These are phyloP conservation scores for Globisporangium nunn DNA, from an alignment of 352 stramenopile genomes.

Conservation along the genomic window DNA sequence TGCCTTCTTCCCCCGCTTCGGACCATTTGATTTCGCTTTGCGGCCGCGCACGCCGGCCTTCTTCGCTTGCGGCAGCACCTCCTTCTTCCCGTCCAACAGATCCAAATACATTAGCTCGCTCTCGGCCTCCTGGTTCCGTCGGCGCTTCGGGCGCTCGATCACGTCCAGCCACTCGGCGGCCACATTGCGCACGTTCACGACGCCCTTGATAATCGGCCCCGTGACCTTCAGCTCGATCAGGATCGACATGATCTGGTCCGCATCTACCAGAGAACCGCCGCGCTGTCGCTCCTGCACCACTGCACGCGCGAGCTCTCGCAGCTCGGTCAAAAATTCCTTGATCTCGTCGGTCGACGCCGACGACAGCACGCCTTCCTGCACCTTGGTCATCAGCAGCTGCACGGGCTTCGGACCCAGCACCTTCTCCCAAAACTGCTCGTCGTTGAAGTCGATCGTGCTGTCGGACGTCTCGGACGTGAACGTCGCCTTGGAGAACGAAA, in stretches of 20 bases:
- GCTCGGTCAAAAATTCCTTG: constrained; percentile 69
- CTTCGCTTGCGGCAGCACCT: constrained; percentile 27
- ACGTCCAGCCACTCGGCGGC: constrained; percentile 79
- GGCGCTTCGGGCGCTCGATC: constrained; percentile 83
- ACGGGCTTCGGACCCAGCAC: constrained; percentile 82
- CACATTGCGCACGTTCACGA: constrained; percentile 71
- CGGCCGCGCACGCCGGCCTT: constrained; percentile 23
- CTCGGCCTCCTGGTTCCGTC: constrained; percentile 76
- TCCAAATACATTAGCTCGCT: constrained; percentile 85
- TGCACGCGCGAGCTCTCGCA: constrained; percentile 69
- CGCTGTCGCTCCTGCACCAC: constrained; percentile 83
- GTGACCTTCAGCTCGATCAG: constrained; percentile 86
- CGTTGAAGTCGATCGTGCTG: constrained; percentile 86
- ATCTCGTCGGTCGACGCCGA: constrained; percentile 73
- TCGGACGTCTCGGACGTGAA: constrained; percentile 86
- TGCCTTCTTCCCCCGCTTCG: constrained; percentile 26
- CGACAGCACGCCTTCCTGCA: constrained; percentile 77
- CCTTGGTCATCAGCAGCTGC: constrained; percentile 83
- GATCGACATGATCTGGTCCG: constrained; percentile 82
- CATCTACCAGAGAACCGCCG: constrained; percentile 73
- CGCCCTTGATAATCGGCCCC: constrained; percentile 58
- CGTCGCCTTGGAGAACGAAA: constrained; percentile 86
- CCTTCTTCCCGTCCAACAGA: constrained; percentile 71
- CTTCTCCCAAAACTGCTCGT: constrained; percentile 90
- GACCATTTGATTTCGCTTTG: constrained; percentile 30